A percentile compares a stretch with the other conserved stretches of the same genome.
Conservation (phyloP, 78 protist species). For the Chrysochromulina parva region DNA sequence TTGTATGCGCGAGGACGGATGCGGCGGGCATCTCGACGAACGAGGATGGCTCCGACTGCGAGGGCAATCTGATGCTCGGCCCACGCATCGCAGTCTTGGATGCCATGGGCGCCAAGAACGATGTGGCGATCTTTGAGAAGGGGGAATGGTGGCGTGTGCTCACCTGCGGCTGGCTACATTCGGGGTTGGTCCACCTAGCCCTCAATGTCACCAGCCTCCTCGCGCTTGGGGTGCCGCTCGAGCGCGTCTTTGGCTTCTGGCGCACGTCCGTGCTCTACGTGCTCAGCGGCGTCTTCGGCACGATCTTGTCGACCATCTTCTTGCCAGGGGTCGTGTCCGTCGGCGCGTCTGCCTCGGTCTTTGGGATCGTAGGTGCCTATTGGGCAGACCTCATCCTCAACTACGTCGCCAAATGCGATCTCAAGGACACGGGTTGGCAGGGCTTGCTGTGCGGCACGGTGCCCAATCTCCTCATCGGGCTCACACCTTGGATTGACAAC, state of each 20-base stretch:
- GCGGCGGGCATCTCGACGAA: background rate
- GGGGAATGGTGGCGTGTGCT: background rate
- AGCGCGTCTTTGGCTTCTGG: background rate
- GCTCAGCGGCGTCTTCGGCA: background rate
- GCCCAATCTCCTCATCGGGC: background rate
- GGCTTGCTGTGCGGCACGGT: background rate
- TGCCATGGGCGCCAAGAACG: background rate
- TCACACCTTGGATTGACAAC: slow-evolving; percentile 4
- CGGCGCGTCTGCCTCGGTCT: slow-evolving; percentile 18
- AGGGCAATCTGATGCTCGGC: background rate
- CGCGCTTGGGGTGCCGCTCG: background rate
- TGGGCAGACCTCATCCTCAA: slow-evolving; percentile 20
- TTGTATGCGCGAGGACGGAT: background rate
- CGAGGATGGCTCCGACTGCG: background rate
- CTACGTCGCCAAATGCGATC: background rate
- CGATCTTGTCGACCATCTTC: background rate
- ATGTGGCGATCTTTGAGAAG: background rate
- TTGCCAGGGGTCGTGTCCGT: background rate
- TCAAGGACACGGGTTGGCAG: background rate
- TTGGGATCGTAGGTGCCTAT: background rate
- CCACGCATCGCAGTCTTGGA: background rate
- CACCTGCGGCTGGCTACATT: background rate
- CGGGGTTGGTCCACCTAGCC: background rate
- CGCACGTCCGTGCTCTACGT: background rate
- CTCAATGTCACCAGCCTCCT: background rate